These are phyloP conservation scores for Pseudotsuga menziesii DNA, from an alignment of 75 land plant genomes.

Conservation along the genomic window DNA sequence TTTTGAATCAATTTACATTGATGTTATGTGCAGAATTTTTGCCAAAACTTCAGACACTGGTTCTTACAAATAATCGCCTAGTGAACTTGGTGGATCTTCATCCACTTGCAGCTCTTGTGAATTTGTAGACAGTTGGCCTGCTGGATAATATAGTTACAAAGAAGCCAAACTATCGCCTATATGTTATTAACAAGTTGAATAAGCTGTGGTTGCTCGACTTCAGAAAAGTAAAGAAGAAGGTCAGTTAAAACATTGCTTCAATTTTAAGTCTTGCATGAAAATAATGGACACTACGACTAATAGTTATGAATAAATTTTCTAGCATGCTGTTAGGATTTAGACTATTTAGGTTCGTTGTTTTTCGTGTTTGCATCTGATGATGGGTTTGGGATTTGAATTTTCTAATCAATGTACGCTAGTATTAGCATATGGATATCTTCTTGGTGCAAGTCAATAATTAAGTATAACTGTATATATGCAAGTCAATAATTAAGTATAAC, in stretches of 20 bases:
- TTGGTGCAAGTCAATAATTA: neutral
- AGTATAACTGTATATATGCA: too few relatives aligned
- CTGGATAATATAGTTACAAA: slow-evolving; percentile 89
- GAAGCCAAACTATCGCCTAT: slow-evolving; percentile 77
- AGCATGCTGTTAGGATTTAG: neutral
- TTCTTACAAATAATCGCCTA: slow-evolving; percentile 93
- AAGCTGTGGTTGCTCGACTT: slow-evolving; percentile 84
- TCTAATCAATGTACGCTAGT: neutral
- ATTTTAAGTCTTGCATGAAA: neutral
- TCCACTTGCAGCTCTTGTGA: slow-evolving; percentile 75
- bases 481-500: too few relatives aligned
- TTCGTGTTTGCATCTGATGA: neutral
- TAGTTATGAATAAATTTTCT: neutral
- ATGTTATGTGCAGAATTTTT: slow-evolving; percentile 68
- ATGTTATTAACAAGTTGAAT: slow-evolving; percentile 88
- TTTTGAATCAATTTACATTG: too few relatives aligned
- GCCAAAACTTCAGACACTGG: slow-evolving; percentile 84
- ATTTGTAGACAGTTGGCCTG: slow-evolving; percentile 74
- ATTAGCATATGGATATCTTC: neutral
- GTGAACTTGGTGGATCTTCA: slow-evolving; percentile 91
- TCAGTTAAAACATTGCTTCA: slow-evolving; percentile 13
- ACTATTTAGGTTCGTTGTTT: too few relatives aligned
- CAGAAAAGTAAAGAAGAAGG: slow-evolving; percentile 94
- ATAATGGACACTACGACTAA: neutral
- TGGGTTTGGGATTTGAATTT: neutral